Percentiles rank a stretch among this genome's conserved stretches.
These are phyloP conservation scores for Lipomyces yamadae DNA, from an alignment of 805 yeast species.

Conservation along the genomic window DNA sequence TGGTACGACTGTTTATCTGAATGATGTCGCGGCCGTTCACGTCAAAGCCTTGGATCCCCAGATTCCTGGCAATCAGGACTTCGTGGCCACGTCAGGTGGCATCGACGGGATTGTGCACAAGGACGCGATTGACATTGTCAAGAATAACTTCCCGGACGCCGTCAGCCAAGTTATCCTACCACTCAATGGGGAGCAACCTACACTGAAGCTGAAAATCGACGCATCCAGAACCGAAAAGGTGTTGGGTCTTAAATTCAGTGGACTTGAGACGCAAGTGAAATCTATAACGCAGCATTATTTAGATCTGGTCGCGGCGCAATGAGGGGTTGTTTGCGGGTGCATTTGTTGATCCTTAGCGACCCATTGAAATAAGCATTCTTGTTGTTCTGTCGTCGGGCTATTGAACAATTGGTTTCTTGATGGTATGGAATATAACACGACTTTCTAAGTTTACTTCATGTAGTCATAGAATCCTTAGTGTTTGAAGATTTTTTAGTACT, in stretches of 20 bases:
- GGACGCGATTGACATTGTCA: conserved; percentile 1
- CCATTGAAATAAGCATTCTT: no score
- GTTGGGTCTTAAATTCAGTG: not conserved
- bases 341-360: no score
- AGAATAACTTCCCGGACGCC: conserved; percentile 6
- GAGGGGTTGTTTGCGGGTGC: no score
- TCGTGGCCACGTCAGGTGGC: conserved; percentile 1
- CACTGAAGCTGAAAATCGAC: not conserved
- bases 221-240: conserved; percentile 3
- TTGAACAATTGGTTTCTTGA: no score
- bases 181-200: not conserved
- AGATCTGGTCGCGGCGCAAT: conserved; percentile 1
- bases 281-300: not conserved
- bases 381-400: no score
- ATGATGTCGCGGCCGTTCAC: conserved; percentile 3
- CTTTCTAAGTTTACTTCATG: no score
- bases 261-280: conserved; percentile 2
- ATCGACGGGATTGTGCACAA: not conserved
- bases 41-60: conserved; percentile 1
- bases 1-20: conserved; percentile 2
- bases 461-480: no score
- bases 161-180: not conserved
- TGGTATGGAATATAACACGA: no score
- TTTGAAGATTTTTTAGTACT: no score
- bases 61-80: conserved; percentile 6